Evolutionary conservation across 73 alveolate species (phyloP), one percentile per base, ranked within the genome.

Genomic region (Paramecium sonneborni): DNA sequence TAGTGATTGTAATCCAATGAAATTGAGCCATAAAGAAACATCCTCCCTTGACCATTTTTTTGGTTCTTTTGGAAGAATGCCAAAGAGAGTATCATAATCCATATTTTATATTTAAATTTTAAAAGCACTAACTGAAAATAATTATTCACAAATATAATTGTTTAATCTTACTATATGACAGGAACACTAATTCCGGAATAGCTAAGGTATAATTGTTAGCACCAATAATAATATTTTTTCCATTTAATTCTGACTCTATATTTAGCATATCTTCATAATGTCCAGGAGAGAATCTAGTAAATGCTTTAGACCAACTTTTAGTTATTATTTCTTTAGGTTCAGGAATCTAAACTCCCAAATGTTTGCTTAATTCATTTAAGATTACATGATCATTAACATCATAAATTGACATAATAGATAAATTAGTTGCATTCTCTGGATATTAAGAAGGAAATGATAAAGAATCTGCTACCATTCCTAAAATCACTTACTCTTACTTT

Each of bases 51-150:
- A 43, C 90, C 90, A 79, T 34, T 79, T 79, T 79, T 46, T 79
- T 18, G 90, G 90, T 18, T 79, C 90, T 44, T 79, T 79, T 18
- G 90, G 90, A 4, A 79, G 37, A 20, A 79, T 35, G 12, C 14
- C 20, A 34, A n/a, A 79, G 62, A 79, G 55, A 3, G 48, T 79
- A 41, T 79, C 90, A 39, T 79, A 79, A 79, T 79, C 90, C 90
- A 79, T 79, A 6, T 18, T 52, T 52, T 52, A 52, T 52, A 43
- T 43, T 79, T 79, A 41, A 43, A 79, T 41, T 43, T 79, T 79
- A 23, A 79, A 79, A 79, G 69, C 90, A 21, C 48, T 79, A 79
- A 79, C 90, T 79, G 90, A 79, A 79, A 37, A 37, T 52, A 15
- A 74, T 37, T 39, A 34, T 37, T 74, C 87, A 62, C 84, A 62